Conservation (phyloP, 768 basidiomycete genomes). For the Agaricus blazei region DNA sequence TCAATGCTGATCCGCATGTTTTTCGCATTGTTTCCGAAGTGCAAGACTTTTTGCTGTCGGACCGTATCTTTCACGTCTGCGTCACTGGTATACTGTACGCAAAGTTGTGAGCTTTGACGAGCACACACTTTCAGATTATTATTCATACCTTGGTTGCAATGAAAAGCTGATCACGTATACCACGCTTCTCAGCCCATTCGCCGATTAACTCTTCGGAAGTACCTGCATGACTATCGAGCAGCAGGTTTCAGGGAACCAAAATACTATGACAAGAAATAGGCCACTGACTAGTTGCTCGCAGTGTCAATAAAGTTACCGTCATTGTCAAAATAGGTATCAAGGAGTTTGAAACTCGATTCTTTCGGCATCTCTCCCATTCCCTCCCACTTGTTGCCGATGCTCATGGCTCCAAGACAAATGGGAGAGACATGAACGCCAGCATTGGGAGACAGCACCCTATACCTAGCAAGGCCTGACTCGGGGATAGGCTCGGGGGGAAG, state of each 20-base stretch:
- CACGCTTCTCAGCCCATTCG: constrained; percentile 42
- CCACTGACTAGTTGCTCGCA: constrained; percentile 33
- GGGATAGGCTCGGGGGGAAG: constrained; percentile 15
- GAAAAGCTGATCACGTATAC: constrained; percentile 43
- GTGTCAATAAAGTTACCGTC: constrained; percentile 47
- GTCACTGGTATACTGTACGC: constrained; percentile 20
- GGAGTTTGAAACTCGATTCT: constrained; percentile 34
- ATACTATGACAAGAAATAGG: neutral
- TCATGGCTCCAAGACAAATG: constrained; percentile 33
- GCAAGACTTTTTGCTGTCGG: constrained; percentile 24
- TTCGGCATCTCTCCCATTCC: constrained; percentile 24
- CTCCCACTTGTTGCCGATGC: constrained; percentile 32
- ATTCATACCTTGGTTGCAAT: constrained; percentile 34
- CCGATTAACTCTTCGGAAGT: constrained; percentile 45
- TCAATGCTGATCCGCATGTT: constrained; percentile 31
- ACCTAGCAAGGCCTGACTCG: constrained; percentile 22
- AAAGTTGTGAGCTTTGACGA: neutral
- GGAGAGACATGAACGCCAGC: constrained; percentile 37
- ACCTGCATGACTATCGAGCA: constrained; percentile 37
- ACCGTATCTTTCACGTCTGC: constrained; percentile 21
- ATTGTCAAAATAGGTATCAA: constrained; percentile 34
- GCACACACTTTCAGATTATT: too few relatives aligned
- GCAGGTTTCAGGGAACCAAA: neutral
- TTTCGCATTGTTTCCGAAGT: constrained; percentile 38
- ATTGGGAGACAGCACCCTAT: constrained; percentile 25